Evolutionary conservation across 2,329 filamentous ascomycete genomes (phyloP).

Genomic region (Amauroascus niger): DNA sequence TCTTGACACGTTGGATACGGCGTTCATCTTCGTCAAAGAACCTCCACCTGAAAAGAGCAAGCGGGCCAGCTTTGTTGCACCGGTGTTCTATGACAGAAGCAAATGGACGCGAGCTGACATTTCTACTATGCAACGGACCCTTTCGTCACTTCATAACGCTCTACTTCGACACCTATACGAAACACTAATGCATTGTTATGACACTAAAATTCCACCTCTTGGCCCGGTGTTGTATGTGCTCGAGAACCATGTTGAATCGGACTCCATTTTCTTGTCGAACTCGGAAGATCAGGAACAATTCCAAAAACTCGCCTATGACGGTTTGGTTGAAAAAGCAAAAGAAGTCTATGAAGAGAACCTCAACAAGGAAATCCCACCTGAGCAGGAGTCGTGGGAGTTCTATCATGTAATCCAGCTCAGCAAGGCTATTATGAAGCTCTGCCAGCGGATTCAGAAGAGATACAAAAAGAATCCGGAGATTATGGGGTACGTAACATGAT

Average conservation of each 20-base stretch:
- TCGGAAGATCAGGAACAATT: constrained; percentile 64
- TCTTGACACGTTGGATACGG: constrained; percentile 69
- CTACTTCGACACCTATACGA: constrained; percentile 80
- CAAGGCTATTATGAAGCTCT: constrained; percentile 72
- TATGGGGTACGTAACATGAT: constrained; percentile 50
- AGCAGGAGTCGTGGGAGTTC: constrained; percentile 79
- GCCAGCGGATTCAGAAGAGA: constrained; percentile 81
- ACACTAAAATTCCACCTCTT: constrained; percentile 72
- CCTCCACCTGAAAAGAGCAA: constrained; percentile 53
- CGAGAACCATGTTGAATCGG: constrained; percentile 69
- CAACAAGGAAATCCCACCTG: constrained; percentile 66
- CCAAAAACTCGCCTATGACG: constrained; percentile 59
- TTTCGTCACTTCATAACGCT: constrained; percentile 67
- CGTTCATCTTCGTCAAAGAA: constrained; percentile 73
- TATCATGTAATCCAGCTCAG: constrained; percentile 82
- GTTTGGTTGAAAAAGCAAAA: constrained; percentile 62
- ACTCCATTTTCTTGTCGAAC: constrained; percentile 63
- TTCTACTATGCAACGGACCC: constrained; percentile 61
- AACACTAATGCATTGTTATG: constrained; percentile 78
- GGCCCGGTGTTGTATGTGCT: constrained; percentile 71
- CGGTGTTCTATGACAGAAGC: constrained; percentile 48
- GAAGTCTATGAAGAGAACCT: constrained; percentile 73
- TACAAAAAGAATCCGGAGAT: constrained; percentile 82
- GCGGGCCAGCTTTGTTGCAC: constrained; percentile 41
- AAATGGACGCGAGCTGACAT: constrained; percentile 63